Conservation (phyloP, 306 rosid species). For the Castanopsis chinensis region DNA sequence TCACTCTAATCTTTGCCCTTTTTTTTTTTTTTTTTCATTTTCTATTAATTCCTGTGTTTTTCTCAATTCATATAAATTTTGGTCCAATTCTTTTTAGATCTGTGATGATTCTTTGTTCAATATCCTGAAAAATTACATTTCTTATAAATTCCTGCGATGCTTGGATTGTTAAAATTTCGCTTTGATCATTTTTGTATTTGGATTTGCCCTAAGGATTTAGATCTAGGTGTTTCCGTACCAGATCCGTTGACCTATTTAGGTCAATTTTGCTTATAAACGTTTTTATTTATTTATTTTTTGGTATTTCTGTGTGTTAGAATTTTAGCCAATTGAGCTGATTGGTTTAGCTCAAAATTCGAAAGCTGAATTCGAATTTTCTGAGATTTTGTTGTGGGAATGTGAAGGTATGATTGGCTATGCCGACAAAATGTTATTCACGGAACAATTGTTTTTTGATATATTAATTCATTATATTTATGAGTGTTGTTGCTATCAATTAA, state of each 20-base stretch:
- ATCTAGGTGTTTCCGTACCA: not conserved
- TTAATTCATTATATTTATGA: too few relatives aligned
- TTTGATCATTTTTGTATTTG: not conserved
- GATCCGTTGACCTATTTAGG: not conserved
- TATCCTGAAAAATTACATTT: conserved; percentile 2
- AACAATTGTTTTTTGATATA: not conserved
- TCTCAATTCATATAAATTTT: not conserved
- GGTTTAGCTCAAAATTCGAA: not conserved
- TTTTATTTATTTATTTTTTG: not conserved
- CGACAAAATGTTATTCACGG: not conserved
- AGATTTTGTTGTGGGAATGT: not conserved
- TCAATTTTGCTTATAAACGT: not conserved
- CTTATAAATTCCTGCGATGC: not conserved
- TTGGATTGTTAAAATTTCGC: conserved; percentile 3
- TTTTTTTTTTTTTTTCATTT: conserved; percentile 3
- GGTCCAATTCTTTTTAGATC: conserved; percentile 35
- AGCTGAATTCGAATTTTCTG: not conserved
- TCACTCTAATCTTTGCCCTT: not conserved
- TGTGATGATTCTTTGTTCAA: conserved; percentile 3
- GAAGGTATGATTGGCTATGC: not conserved
- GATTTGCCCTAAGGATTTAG: not conserved
- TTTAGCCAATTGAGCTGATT: not conserved
- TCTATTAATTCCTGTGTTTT: not conserved
- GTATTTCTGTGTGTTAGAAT: not conserved
- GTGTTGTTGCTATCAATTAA: too few relatives aligned